phyloP scores from a whole-genome alignment of 140 eudicot species.

The Flaveria floridana region DNA sequence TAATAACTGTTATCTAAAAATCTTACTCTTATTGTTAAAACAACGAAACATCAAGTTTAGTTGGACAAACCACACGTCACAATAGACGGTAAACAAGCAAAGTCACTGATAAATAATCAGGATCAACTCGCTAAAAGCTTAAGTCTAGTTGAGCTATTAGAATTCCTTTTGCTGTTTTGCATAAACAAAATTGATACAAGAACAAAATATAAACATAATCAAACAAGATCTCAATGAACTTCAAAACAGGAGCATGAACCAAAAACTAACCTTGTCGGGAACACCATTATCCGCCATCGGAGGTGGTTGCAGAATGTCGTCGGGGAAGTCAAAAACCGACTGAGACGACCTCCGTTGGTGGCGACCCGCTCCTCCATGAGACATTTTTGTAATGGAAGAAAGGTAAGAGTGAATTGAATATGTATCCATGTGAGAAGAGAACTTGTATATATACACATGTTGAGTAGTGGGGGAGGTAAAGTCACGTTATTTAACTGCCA shows the following conservation, averaged over 20 bases:
- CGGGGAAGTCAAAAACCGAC: constrained; percentile 59
- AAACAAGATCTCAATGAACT: constrained; percentile 15
- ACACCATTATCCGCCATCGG: constrained; percentile 30
- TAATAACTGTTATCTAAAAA: too few species aligned
- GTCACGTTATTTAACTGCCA: constrained; percentile 19
- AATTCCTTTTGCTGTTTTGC: not conserved
- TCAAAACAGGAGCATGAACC: not conserved
- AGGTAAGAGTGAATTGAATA: constrained; percentile 28
- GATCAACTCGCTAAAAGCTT: too few species aligned
- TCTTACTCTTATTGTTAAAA: too few species aligned
- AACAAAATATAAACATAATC: not conserved
- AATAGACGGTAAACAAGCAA: too few species aligned
- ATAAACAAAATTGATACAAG: not conserved
- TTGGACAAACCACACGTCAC: too few species aligned
- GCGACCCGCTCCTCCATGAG: constrained; percentile 55
- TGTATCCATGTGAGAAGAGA: constrained; percentile 18
- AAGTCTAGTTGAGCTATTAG: too few species aligned
- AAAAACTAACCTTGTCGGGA: constrained; percentile 38
- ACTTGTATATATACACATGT: constrained; percentile 20
- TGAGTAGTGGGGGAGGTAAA: constrained; percentile 20
- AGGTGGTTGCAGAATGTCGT: constrained; percentile 55
- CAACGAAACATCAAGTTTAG: not conserved
- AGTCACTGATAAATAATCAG: not conserved
- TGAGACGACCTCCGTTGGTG: constrained; percentile 79
- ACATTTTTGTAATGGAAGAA: constrained; percentile 42